Conservation (phyloP, 495 filamentous ascomycete genomes). For the Penicillium roqueforti region DNA sequence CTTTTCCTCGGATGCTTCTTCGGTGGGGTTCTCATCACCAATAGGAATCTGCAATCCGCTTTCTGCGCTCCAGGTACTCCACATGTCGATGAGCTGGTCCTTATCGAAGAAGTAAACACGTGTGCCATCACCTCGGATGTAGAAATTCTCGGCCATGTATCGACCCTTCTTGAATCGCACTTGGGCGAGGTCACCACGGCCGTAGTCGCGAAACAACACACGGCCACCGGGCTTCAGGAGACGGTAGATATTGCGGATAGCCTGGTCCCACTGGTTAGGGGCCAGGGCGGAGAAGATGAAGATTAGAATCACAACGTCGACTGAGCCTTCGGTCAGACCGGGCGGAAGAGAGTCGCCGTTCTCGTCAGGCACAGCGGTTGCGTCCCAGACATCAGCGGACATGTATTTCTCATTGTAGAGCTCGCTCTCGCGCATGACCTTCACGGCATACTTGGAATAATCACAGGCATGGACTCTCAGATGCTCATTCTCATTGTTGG, state of each 20-base stretch:
- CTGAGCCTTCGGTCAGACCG: constrained; percentile 65
- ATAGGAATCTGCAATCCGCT: constrained; percentile 26
- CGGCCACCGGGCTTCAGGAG: constrained; percentile 84
- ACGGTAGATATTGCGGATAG: constrained; percentile 73
- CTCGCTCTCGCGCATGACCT: constrained; percentile 74
- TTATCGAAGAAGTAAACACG: constrained; percentile 95
- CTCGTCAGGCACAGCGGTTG: constrained; percentile 51
- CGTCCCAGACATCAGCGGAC: constrained; percentile 90
- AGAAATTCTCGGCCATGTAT: constrained; percentile 94
- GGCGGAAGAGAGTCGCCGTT: constrained; percentile 56
- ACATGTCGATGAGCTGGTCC: constrained; percentile 75
- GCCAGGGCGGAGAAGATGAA: constrained; percentile 94
- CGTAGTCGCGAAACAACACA: constrained; percentile 93
- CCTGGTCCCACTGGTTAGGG: constrained; percentile 77
- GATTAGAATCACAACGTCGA: constrained; percentile 88
- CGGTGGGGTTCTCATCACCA: constrained; percentile 10
- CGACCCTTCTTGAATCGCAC: constrained; percentile 93
- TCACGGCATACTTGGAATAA: constrained; percentile 85
- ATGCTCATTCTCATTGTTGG: constrained; percentile 71
- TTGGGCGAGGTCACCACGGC: constrained; percentile 90
- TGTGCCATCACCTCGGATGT: constrained; percentile 91
- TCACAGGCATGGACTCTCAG: constrained; percentile 87
- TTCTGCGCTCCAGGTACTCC: constrained; percentile 53
- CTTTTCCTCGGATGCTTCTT: constrained; percentile 4
- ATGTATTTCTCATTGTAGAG: constrained; percentile 61